phyloP scores from a whole-genome alignment of 2,329 filamentous ascomycete species.

The Neophaeococcomyces aloes region DNA sequence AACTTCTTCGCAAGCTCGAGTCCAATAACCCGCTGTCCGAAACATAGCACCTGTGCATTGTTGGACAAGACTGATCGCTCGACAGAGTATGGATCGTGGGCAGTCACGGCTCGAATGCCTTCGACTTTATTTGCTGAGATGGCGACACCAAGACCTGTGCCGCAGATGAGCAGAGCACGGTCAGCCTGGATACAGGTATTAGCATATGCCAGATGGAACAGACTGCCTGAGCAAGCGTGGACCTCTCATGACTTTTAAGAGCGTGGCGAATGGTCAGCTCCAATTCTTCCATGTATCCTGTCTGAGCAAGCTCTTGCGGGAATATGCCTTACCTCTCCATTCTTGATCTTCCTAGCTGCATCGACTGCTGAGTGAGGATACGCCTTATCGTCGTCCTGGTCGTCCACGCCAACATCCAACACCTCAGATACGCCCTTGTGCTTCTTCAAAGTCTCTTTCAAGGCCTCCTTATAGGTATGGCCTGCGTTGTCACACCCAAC shows the following conservation, averaged over 20 bases:
- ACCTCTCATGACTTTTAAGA: not conserved
- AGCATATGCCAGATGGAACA: not conserved
- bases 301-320: no score
- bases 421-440: slow-evolving; percentile 57
- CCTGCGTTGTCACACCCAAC: slow-evolving; percentile 63
- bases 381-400: slow-evolving; percentile 60
- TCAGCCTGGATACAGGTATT: slow-evolving; percentile 43
- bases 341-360: slow-evolving; percentile 48
- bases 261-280: no score
- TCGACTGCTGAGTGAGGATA: slow-evolving; percentile 71
- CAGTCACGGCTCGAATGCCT: slow-evolving; percentile 76
- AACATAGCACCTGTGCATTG: slow-evolving; percentile 76
- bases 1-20: slow-evolving; percentile 68
- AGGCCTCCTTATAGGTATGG: slow-evolving; percentile 64
- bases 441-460: slow-evolving; percentile 61
- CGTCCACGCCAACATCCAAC: slow-evolving; percentile 62
- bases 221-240: not conserved
- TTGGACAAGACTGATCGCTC: slow-evolving; percentile 74
- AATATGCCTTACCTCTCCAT: slow-evolving; percentile 27
- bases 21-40: slow-evolving; percentile 75
- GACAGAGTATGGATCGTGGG: slow-evolving; percentile 75
- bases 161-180: slow-evolving; percentile 72
- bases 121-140: slow-evolving; percentile 84
- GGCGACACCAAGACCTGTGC: slow-evolving; percentile 76
- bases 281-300: no score